Evolutionary conservation across 768 basidiomycete species (phyloP).

Genomic region (Russula virescens): DNA sequence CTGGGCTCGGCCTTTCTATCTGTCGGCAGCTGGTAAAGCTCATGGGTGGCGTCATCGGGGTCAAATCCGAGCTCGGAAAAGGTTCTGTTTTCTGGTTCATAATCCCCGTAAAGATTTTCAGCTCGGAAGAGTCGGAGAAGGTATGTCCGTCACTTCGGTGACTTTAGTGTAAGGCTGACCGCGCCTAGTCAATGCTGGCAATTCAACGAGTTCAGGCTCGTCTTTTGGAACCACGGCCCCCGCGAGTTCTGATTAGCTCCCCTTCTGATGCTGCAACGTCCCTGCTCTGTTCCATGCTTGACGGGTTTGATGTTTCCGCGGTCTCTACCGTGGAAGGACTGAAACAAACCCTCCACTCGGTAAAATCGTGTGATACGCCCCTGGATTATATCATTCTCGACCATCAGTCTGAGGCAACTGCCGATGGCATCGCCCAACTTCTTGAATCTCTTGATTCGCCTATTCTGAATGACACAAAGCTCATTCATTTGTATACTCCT

Average conservation of each 20-base stretch:
- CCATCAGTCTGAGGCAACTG: conserved; percentile 53
- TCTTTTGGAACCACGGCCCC: conserved; percentile 43
- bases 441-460: conserved; percentile 37
- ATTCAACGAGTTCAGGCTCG: conserved; percentile 42
- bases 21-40: conserved; percentile 68
- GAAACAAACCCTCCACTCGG: conserved; percentile 36
- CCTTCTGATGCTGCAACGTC: conserved; percentile 51
- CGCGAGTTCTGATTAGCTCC: conserved; percentile 52
- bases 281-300: conserved; percentile 52
- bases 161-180: neutral
- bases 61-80: conserved; percentile 54
- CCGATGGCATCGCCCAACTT: conserved; percentile 50
- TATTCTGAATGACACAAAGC: conserved; percentile 48
- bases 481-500: conserved; percentile 69
- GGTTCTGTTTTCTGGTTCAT: conserved; percentile 74
- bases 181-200: conserved; percentile 40
- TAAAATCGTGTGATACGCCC: conserved; percentile 31
- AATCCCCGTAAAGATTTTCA: conserved; percentile 56
- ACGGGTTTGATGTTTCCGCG: conserved; percentile 44
- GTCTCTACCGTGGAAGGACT: conserved; percentile 43
- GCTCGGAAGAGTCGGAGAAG: conserved; percentile 52
- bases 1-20: conserved; percentile 71
- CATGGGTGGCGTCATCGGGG: conserved; percentile 71
- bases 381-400: conserved; percentile 66
- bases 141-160: conserved; percentile 30